A percentile compares a stretch with the other conserved stretches of the same genome.
Conservation (phyloP, 1,284 basidiomycete genomes). For the Mycosarcoma mackinlayi region DNA sequence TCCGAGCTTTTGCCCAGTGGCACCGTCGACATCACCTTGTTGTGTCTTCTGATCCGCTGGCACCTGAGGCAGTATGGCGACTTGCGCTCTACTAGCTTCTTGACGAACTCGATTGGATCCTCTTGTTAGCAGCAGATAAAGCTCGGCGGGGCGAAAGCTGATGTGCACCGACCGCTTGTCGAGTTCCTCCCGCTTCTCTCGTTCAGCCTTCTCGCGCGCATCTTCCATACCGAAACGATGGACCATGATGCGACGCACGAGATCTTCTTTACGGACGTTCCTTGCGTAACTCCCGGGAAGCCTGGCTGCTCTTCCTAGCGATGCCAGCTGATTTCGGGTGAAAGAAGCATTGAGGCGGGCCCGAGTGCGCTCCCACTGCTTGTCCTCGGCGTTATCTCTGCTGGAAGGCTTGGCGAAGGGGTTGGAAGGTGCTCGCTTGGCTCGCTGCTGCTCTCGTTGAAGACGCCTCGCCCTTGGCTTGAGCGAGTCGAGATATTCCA, state of each 20-base stretch:
- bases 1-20: slow-evolving; percentile 16
- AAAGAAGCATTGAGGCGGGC: slow-evolving; percentile 37
- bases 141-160: slow-evolving; percentile 31
- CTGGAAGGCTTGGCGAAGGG: slow-evolving; percentile 24
- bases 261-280: slow-evolving; percentile 27
- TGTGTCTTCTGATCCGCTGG: slow-evolving; percentile 14
- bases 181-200: slow-evolving; percentile 27
- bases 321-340: slow-evolving; percentile 37
- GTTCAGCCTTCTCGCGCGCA: slow-evolving; percentile 23
- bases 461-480: slow-evolving; percentile 10
- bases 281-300: slow-evolving; percentile 28
- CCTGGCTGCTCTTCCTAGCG: slow-evolving; percentile 28
- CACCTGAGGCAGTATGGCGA: slow-evolving; percentile 24
- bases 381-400: slow-evolving; percentile 22
- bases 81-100: slow-evolving; percentile 27
- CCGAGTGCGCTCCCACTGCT: slow-evolving; percentile 39
- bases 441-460: slow-evolving; percentile 1
- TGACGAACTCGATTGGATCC: slow-evolving; percentile 29
- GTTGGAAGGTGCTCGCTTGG: slow-evolving; percentile 6
- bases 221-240: slow-evolving; percentile 48
- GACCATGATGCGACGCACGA: slow-evolving; percentile 42
- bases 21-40: not conserved
- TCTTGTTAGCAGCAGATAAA: slow-evolving; percentile 35
- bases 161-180: slow-evolving; percentile 25
- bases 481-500: slow-evolving; percentile 48